These are phyloP conservation scores for Halophytophthora batemanensis DNA, from an alignment of 352 stramenopile species.

Conservation along the genomic window DNA sequence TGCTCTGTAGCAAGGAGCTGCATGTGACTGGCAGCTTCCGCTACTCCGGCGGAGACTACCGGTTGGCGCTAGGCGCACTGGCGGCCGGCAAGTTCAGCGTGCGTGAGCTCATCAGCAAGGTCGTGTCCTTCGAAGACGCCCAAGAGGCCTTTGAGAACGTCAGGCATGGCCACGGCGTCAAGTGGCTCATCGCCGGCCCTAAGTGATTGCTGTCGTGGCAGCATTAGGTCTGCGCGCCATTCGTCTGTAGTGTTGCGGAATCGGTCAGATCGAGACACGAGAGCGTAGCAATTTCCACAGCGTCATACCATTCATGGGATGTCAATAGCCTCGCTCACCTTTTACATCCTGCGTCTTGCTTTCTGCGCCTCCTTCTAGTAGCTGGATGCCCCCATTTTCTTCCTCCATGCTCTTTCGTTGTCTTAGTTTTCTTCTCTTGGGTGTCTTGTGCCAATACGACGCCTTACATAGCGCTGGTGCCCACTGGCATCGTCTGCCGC, in stretches of 20 bases:
- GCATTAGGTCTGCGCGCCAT: too few relatives aligned
- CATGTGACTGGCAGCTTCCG: constrained; percentile 28
- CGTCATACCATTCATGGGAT: too few relatives aligned
- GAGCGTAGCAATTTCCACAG: too few relatives aligned
- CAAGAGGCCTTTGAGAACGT: constrained; percentile 30
- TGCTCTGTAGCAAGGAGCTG: constrained; percentile 26
- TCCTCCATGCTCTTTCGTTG: too few relatives aligned
- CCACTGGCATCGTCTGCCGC: constrained; percentile 3
- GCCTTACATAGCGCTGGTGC: neutral
- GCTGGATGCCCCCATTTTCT: too few relatives aligned
- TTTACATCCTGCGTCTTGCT: too few relatives aligned
- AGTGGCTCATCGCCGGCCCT: constrained; percentile 34
- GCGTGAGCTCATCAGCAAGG: constrained; percentile 25
- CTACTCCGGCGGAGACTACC: constrained; percentile 29
- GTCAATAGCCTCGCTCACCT: too few relatives aligned
- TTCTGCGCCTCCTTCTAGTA: too few relatives aligned
- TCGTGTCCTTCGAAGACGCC: constrained; percentile 25
- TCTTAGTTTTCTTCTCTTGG: too few relatives aligned
- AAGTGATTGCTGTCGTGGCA: constrained; percentile 15
- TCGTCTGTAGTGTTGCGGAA: too few relatives aligned
- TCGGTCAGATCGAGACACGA: too few relatives aligned
- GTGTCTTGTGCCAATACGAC: too few relatives aligned
- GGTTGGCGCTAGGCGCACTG: constrained; percentile 24
- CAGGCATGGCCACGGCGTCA: constrained; percentile 26
- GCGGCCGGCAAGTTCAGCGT: constrained; percentile 22